A percentile compares a stretch with the other conserved stretches of the same genome.
phyloP scores from a whole-genome alignment of 768 basidiomycete species.

The Boletellus ananas region DNA sequence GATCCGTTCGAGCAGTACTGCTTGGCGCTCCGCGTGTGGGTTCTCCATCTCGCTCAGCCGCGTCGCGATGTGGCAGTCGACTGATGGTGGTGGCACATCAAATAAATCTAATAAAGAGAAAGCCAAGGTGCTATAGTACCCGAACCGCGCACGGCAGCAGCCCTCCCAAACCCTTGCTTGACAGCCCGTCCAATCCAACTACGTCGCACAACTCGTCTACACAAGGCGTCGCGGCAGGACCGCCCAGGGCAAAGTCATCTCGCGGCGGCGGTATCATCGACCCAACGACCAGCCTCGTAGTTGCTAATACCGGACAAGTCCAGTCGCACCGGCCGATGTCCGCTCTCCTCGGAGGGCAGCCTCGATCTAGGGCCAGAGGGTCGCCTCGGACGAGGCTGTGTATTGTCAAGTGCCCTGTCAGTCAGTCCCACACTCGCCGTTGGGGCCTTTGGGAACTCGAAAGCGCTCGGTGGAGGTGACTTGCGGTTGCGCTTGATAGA shows the following conservation, averaged over 20 bases:
- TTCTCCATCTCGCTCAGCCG: slow-evolving; percentile 68
- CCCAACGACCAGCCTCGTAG: neutral
- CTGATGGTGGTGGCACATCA: too few relatives aligned
- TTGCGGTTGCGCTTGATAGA: slow-evolving; percentile 18
- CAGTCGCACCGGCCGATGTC: slow-evolving; percentile 16
- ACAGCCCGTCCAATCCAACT: neutral
- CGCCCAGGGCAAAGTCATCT: neutral
- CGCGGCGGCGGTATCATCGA: neutral
- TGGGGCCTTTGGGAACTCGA: slow-evolving; percentile 20
- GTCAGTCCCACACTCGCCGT: neutral
- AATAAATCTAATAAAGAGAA: too few relatives aligned
- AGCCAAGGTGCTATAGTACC: neutral
- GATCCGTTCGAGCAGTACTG: slow-evolving; percentile 85
- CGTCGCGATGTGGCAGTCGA: neutral
- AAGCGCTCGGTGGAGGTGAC: slow-evolving; percentile 16
- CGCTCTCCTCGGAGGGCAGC: slow-evolving; percentile 19
- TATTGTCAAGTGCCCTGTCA: slow-evolving; percentile 2
- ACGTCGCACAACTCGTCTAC: neutral
- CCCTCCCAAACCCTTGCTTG: slow-evolving; percentile 20
- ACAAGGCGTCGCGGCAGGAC: slow-evolving; percentile 18
- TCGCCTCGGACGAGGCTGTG: slow-evolving; percentile 26
- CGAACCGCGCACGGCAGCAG: neutral
- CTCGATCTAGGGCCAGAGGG: slow-evolving; percentile 32
- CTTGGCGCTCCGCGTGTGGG: slow-evolving; percentile 91
- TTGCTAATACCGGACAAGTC: slow-evolving; percentile 17